Evolutionary conservation across 2,329 filamentous ascomycete species (phyloP), one percentile per base, ranked within the genome.

Genomic region (Penicillium sp.): DNA sequence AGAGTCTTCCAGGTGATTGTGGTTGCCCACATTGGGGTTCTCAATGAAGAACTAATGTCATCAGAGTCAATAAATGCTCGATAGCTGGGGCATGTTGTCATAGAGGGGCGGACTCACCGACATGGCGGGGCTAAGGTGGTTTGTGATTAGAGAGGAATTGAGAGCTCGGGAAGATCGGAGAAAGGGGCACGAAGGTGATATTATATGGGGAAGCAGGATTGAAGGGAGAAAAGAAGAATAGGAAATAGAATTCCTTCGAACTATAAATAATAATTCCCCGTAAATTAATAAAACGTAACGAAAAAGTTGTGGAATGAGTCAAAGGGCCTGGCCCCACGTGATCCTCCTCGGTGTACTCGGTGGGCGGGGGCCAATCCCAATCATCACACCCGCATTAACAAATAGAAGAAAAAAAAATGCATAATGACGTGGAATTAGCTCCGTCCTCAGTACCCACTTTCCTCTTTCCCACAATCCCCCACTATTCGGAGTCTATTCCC

Each of bases 1-100:
- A 86, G 90, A 93, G 74, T 95, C 90, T 76, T 95, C 90, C 56
- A 89, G 85, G 62, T 86, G 82, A 52, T 81, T 80, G 75, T 85
- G 86, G 76, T 93, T 89, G 67, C 90, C 90, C 65, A 93, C 87
- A 75, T 89, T 86, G 67, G 88, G 86, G 75, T 93, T 93, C 71
- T 89, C 83, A 67, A 91, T 89, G 78, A 86, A 90, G 82, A 90
- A 92, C 83, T 87, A 66, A 42, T n/a, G 50, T 33, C 64, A 57
- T 45, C 52, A 43, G 45, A 7, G 37, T 56, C 51, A 59, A 59
- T 55, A 37, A 16, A 31, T 24, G 48, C 42, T 39, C n/a, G 2
- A 27, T 14, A 19, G 42, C 42, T 33, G 19, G 54, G 26, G 19
- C 35, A 47, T 51, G 37, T 46, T 46, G 47, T 51, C 26, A 59